These are phyloP conservation scores for Chlorella vulgaris DNA, from an alignment of 139 green algal genomes.

Conservation along the genomic window DNA sequence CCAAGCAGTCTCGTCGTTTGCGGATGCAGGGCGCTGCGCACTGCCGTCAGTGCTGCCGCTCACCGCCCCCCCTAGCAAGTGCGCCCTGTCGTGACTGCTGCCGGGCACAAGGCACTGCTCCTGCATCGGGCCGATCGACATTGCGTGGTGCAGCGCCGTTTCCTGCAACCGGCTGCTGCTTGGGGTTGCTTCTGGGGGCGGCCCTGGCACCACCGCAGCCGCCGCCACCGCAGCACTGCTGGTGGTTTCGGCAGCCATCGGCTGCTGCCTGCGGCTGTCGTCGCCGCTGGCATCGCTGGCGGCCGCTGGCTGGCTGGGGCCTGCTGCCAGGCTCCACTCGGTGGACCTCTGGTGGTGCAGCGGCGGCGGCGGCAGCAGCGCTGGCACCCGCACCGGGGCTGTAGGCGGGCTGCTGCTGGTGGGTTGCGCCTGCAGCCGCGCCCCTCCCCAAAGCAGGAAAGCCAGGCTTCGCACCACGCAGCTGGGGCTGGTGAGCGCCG, in stretches of 20 bases:
- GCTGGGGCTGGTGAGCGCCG: background rate
- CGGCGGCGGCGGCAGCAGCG: background rate
- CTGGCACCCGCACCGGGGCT: background rate
- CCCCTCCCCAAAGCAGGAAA: background rate
- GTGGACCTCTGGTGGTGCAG: background rate
- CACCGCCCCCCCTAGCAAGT: background rate
- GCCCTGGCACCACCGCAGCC: background rate
- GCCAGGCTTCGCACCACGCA: constrained; percentile 9
- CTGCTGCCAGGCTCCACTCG: constrained; percentile 5
- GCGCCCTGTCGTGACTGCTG: too few species aligned
- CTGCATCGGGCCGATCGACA: too few species aligned
- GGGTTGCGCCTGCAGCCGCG: background rate
- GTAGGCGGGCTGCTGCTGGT: background rate
- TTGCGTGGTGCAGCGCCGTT: too few species aligned
- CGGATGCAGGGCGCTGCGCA: too few species aligned
- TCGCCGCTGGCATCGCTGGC: background rate
- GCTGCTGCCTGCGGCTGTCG: too few species aligned
- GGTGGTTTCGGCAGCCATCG: background rate
- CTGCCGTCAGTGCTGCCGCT: background rate
- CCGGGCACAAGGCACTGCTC: too few species aligned
- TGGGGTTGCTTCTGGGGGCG: too few species aligned
- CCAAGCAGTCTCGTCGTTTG: background rate
- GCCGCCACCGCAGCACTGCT: background rate
- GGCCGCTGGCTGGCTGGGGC: background rate
- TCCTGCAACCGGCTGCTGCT: too few species aligned